A percentile compares a stretch with the other conserved stretches of the same genome.
Evolutionary conservation across 176 grass and related monocot genomes (phyloP).

Genomic region (Oryza coarctata): DNA sequence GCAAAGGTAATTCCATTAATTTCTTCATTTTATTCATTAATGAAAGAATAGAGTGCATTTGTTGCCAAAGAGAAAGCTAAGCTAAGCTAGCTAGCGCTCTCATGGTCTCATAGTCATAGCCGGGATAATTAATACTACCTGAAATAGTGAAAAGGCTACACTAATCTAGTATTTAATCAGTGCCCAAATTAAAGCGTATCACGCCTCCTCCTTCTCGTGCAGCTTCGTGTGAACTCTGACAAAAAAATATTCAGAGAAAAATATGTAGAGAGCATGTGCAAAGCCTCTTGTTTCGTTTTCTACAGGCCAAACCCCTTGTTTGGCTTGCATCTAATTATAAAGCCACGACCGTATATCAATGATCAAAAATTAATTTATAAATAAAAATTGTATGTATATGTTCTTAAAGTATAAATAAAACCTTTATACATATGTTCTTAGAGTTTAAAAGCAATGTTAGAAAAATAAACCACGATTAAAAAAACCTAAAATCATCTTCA

Average conservation of each 20-base stretch:
- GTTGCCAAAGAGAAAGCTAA: neutral
- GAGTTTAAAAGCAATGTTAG: too few species aligned
- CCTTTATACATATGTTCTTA: too few species aligned
- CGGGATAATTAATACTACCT: neutral
- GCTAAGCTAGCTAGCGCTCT: neutral
- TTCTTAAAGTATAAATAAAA: too few species aligned
- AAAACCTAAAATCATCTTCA: too few species aligned
- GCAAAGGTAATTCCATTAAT: conserved; percentile 46
- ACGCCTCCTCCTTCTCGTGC: conserved; percentile 9
- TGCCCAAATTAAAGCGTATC: neutral
- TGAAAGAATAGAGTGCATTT: neutral
- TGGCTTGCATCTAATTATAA: too few species aligned
- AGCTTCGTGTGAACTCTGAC: conserved; percentile 8
- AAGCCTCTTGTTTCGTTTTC: neutral
- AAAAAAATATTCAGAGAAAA: neutral
- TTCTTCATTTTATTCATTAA: neutral
- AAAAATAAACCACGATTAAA: too few species aligned
- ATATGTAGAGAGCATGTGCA: neutral
- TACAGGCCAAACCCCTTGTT: too few species aligned
- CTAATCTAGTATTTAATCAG: neutral
- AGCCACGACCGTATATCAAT: too few species aligned
- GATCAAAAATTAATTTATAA: too few species aligned
- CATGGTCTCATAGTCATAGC: neutral
- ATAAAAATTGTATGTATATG: too few species aligned
- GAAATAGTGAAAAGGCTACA: neutral